These are phyloP conservation scores for Epichloe gansuensis DNA, from an alignment of 2,329 filamentous ascomycete genomes.

Conservation along the genomic window DNA sequence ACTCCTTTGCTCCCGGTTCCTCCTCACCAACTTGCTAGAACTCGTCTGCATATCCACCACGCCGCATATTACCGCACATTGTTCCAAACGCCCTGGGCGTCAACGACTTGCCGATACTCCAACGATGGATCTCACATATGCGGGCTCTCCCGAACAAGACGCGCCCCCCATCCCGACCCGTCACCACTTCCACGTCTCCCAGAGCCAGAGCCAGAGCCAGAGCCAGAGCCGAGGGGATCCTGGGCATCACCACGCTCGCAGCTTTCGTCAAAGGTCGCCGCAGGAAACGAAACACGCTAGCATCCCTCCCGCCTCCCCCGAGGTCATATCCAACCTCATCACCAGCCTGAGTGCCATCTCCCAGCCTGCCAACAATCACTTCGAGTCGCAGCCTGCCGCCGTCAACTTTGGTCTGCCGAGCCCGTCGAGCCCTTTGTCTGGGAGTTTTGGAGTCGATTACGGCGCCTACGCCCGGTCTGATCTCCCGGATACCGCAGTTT, in stretches of 20 bases:
- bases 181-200: constrained; percentile 1
- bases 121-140: constrained; percentile 14
- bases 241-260: constrained; percentile 3
- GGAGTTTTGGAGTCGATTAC: constrained; percentile 62
- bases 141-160: constrained; percentile 8
- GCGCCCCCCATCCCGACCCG: constrained; percentile 21
- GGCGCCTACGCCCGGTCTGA: constrained; percentile 45
- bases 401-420: constrained; percentile 28
- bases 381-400: constrained; percentile 43
- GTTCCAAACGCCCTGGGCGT: background rate
- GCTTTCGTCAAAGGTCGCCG: constrained; percentile 7
- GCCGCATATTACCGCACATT: background rate
- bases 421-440: constrained; percentile 24
- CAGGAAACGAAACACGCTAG: constrained; percentile 1
- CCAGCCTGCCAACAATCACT: constrained; percentile 54
- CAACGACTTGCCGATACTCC: background rate
- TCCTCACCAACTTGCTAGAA: background rate
- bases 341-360: constrained; percentile 58
- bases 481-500: constrained; percentile 35
- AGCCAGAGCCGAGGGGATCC: background rate
- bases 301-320: constrained; percentile 45
- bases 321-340: constrained; percentile 58
- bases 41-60: background rate
- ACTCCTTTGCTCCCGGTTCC: background rate
- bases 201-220: background rate